phyloP scores from a whole-genome alignment of 2,329 filamentous ascomycete genomes.

The Bipolaris zeicola region DNA sequence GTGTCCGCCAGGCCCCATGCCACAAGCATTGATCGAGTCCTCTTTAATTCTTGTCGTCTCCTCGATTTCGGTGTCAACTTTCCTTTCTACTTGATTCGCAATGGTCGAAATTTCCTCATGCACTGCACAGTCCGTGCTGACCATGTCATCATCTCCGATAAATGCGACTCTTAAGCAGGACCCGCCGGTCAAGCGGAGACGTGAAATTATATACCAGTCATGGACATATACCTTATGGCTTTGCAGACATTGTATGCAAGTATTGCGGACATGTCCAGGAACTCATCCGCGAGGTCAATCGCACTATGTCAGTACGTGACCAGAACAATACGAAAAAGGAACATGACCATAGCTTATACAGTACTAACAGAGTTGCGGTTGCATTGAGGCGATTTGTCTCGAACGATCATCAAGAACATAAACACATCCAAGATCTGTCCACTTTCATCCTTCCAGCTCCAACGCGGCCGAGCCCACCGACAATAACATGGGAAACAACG shows the following conservation, averaged over 20 bases:
- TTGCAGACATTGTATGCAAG: too few species aligned
- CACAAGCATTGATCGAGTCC: background rate
- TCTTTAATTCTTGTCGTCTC: background rate
- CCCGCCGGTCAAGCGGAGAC: slow-evolving; percentile 22
- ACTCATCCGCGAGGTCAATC: too few species aligned
- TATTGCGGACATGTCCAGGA: too few species aligned
- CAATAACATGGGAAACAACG: background rate
- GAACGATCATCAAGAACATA: background rate
- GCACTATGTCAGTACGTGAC: background rate
- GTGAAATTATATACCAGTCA: slow-evolving; percentile 13
- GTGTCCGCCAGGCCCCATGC: background rate
- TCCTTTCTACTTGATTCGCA: too few species aligned
- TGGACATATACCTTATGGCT: background rate
- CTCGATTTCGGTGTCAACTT: too few species aligned
- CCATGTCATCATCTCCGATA: slow-evolving; percentile 25
- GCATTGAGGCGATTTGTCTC: background rate
- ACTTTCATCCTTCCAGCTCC: background rate
- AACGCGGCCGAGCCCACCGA: background rate
- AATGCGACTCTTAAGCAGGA: slow-evolving; percentile 18
- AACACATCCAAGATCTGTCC: background rate
- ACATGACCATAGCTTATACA: background rate
- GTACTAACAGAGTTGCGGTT: background rate
- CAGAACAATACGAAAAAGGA: background rate
- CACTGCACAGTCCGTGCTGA: slow-evolving; percentile 25
- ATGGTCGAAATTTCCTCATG: too few species aligned